Evolutionary conservation across 768 basidiomycete species (phyloP).

Genomic region (Naganishia onofrii): DNA sequence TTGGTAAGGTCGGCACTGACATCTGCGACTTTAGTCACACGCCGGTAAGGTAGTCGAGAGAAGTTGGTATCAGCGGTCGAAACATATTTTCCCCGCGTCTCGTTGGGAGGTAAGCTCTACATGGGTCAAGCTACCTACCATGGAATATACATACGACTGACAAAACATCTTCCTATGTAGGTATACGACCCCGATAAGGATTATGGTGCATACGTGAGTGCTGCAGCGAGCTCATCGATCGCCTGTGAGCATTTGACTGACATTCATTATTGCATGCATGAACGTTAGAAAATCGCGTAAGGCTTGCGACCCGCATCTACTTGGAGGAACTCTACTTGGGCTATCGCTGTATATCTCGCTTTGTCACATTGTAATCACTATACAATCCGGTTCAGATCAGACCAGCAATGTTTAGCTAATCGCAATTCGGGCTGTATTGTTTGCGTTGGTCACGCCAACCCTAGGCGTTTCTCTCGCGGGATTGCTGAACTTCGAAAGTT

Average conservation of each 20-base stretch:
- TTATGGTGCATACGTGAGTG: constrained; percentile 86
- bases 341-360: not conserved
- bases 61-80: constrained; percentile 91
- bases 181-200: constrained; percentile 91
- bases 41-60: constrained; percentile 98
- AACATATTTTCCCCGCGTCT: constrained; percentile 95
- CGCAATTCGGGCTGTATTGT: too few species aligned
- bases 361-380: not conserved
- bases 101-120: constrained; percentile 68
- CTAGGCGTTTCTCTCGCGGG: too few species aligned
- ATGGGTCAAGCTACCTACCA: constrained; percentile 50
- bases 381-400: not conserved
- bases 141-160: not conserved
- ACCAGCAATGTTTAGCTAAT: too few species aligned
- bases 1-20: not conserved
- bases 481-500: too few species aligned
- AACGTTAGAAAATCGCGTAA: constrained; percentile 14
- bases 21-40: constrained; percentile 57
- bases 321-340: not conserved
- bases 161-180: constrained; percentile 51
- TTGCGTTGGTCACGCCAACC: too few species aligned
- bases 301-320: not conserved
- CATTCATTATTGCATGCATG: not conserved
- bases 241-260: not conserved
- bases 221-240: not conserved